Evolutionary conservation across 2,329 filamentous ascomycete species (phyloP).

Genomic region (Aspergillus ochraceoroseus): DNA sequence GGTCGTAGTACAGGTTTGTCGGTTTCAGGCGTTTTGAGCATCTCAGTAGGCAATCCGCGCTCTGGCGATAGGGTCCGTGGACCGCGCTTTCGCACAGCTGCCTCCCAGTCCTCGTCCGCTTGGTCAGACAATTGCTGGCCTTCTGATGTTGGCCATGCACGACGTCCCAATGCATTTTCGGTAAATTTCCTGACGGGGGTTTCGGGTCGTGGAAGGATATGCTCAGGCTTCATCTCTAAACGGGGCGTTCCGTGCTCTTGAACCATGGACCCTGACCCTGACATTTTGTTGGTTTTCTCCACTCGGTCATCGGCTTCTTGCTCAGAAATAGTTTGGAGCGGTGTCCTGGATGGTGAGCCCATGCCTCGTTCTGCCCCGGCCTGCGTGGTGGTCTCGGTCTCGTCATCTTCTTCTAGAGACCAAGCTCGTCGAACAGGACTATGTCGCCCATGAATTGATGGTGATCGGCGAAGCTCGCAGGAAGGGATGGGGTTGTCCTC

Average conservation of each 20-base stretch:
- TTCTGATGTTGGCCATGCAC: conserved; percentile 30
- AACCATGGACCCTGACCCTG: conserved; percentile 40
- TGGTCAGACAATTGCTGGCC: background rate
- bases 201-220: conserved; percentile 33
- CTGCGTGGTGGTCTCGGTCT: conserved; percentile 21
- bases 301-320: conserved; percentile 35
- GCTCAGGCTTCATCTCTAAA: conserved; percentile 41
- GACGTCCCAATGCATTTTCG: conserved; percentile 31
- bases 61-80: conserved; percentile 3
- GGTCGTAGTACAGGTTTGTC: conserved; percentile 31
- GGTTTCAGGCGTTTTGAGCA: conserved; percentile 35
- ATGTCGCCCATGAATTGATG: conserved; percentile 37
- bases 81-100: conserved; percentile 29
- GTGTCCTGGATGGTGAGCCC: conserved; percentile 35
- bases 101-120: conserved; percentile 18
- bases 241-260: conserved; percentile 28
- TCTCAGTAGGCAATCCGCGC: conserved; percentile 31
- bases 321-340: conserved; percentile 52
- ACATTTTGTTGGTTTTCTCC: conserved; percentile 37
- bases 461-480: conserved; percentile 31
- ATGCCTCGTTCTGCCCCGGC: conserved; percentile 24
- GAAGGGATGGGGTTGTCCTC: conserved; percentile 19
- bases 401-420: conserved; percentile 32
- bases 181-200: conserved; percentile 33
- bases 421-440: conserved; percentile 26